Base-by-base conservation (phyloP, 148 eudicot genomes). In the Heliosperma pusillum region DNA sequence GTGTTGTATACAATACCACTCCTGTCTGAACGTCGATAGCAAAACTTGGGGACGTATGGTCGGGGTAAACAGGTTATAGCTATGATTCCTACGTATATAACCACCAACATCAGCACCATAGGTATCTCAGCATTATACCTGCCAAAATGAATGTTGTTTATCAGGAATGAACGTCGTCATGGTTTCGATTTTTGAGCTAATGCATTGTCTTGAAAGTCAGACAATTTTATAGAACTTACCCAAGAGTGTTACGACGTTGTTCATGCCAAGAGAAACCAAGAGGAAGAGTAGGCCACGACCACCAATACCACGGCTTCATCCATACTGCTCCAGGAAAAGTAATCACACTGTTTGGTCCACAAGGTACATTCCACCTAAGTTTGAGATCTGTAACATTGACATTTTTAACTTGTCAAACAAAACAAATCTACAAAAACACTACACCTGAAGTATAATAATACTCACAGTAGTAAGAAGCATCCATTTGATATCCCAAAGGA, bases 221-320 rank as follows among this genome's bases (percentile, higher is more conserved):
- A n/a, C n/a, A n/a, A n/a, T n/a, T n/a, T n/a, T 11, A 3, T 16
- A 19, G 25, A 66, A 57, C 77, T 80, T 85, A 95, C 97, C 99
- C 99, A 16, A 96, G 81, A 72, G 91, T 92, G 20, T 82, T 81
- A 60, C 86, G 94, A 19, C 99, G 97, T 74, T 84, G 89, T 79
- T 89, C 91, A 80, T 96, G 99, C 99, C 99, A 96, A 3, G 86
- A 80, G 74, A 96, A 76, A 76, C 99, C 99, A 15, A 96, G 80
- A 70, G 99, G 99, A 63, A 96, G 87, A 68, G 91, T 90, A 47
- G 99, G 99, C 91, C 91, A 96, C 7, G 99, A 87, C 99, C 97
- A 96, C 97, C 99, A 92, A 78, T 96, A 92, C 99, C 99, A 96
- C 10, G 99, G 99, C 71, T 96, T 96, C 75, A 96, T 61, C 97